These are phyloP conservation scores for Pluteus cervinus DNA, from an alignment of 768 basidiomycete genomes.

Conservation along the genomic window DNA sequence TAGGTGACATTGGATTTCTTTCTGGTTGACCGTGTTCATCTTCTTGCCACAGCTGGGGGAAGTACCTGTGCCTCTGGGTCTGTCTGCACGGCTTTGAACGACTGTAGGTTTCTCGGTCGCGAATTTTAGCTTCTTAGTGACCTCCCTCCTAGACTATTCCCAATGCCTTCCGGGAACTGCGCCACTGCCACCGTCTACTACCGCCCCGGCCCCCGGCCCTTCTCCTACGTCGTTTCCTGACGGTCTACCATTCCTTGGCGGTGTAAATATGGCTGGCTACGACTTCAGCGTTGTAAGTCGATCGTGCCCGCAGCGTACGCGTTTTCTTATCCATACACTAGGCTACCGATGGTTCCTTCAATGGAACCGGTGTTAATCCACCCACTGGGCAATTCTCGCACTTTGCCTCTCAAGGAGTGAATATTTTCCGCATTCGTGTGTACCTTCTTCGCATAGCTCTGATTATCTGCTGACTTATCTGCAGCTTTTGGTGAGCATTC, in stretches of 20 bases:
- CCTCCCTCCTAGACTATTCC: constrained; percentile 21
- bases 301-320: constrained; percentile 1
- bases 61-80: constrained; percentile 30
- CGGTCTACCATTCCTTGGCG: constrained; percentile 32
- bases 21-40: too few relatives aligned
- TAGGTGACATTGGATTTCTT: constrained; percentile 8
- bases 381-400: constrained; percentile 40
- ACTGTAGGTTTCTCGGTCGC: constrained; percentile 17
- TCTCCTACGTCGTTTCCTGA: too few relatives aligned
- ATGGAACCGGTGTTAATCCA: constrained; percentile 27
- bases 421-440: constrained; percentile 36
- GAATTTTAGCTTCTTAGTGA: constrained; percentile 1
- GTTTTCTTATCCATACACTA: constrained; percentile 10
- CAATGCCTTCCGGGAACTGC: constrained; percentile 28
- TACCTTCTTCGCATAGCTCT: not conserved
- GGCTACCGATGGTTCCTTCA: constrained; percentile 41
- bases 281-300: constrained; percentile 36
- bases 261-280: constrained; percentile 45
- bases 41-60: constrained; percentile 16
- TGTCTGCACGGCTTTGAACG: constrained; percentile 25
- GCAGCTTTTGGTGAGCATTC: constrained; percentile 23
- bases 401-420: constrained; percentile 42
- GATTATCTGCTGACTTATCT: not conserved
- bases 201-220: constrained; percentile 8
- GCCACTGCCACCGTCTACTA: constrained; percentile 15